Percentiles rank a stretch among this genome's conserved stretches.
Conservation (phyloP, 139 green algal genomes). For the Chlamydomonas incerta region DNA sequence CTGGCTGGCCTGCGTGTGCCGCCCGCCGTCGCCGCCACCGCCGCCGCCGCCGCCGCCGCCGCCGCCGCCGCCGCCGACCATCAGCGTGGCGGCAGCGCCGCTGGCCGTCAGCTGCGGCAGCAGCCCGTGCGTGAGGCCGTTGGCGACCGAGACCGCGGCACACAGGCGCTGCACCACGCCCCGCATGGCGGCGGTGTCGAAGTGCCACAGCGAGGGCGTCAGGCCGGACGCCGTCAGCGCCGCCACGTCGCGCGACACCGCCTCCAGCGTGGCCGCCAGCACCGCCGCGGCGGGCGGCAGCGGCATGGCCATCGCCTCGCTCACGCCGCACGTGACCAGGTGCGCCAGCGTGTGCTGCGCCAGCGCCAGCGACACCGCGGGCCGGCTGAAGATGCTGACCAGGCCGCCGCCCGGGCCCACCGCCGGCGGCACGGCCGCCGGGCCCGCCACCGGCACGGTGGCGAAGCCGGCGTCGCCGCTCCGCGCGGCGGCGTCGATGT, state of each 20-base stretch:
- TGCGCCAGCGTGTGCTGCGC: slow-evolving; percentile 44
- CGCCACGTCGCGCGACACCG: neutral
- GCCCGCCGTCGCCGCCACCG: neutral
- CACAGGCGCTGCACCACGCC: slow-evolving; percentile 28
- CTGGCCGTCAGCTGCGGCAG: too few species aligned
- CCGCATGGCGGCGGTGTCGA: slow-evolving; percentile 18
- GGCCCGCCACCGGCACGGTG: neutral
- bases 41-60: neutral
- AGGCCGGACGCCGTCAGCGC: slow-evolving; percentile 16
- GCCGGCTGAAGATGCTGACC: slow-evolving; percentile 23
- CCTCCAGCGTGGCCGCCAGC: slow-evolving; percentile 28
- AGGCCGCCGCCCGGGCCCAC: neutral
- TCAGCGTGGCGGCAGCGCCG: neutral
- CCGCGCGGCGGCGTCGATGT: slow-evolving; percentile 42
- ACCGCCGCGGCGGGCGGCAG: slow-evolving; percentile 2
- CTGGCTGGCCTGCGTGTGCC: neutral
- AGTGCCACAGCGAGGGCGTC: slow-evolving; percentile 24
- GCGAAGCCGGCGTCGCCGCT: neutral
- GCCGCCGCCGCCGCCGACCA: neutral
- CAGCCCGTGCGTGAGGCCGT: neutral
- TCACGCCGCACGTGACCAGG: slow-evolving; percentile 11
- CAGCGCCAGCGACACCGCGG: slow-evolving; percentile 9
- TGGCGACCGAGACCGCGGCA: slow-evolving; percentile 12
- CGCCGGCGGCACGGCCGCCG: neutral
- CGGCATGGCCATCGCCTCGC: slow-evolving; percentile 14